Evolutionary conservation across 2,329 filamentous ascomycete genomes (phyloP), one percentile per base, ranked within the genome.

Genomic region (Calonectria pseudoturangicola): DNA sequence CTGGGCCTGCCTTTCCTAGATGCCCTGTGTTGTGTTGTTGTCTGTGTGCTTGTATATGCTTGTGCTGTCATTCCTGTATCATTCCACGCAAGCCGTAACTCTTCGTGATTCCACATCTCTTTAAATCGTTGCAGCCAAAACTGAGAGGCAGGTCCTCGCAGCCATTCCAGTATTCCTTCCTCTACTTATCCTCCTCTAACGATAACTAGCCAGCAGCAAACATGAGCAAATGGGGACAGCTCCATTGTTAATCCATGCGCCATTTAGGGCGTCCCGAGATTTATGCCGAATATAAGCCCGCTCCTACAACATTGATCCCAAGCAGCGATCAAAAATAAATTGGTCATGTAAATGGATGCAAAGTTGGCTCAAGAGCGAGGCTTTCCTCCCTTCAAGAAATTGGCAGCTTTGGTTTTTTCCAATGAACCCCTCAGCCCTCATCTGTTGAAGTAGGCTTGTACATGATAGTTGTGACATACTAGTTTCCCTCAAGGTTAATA

Each of bases 401-500:
- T 12, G 25, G 51, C 60, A 64, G 36, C 45, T 63, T 43, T 71
- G 71, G 10, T 30, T 28, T n/a, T 28, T 39, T 27, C 25, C 48
- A 21, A 36, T 36, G 33, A 10, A 33, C 2, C n/a, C 25, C 66
- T 80, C 62, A 84, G 56, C 82, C 81, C 66, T 90, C 87, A 74
- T 91, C 89, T n/a, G 85, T 83, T 7, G 88, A 88, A 13, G 95
- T 95, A 21, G 95, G 95, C 87, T 98, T 98, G 87, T 98, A 98
- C 88, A 98, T 93, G 82, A 98, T 98, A 2, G 96, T 98, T 4
- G 96, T 98, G 43, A 98, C 94, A 85, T 98, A 98, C 96, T 98
- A 33, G 30, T 41, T 60, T 25, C 33, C 41, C 4, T 0, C 8
- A n/a, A 58, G 21, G 62, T 80, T 68, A 80, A 76, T n/a, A 36